Percentiles rank a stretch among this genome's conserved stretches.
phyloP scores from a whole-genome alignment of 1,139 yeast species.

The Candida tropicalis region DNA sequence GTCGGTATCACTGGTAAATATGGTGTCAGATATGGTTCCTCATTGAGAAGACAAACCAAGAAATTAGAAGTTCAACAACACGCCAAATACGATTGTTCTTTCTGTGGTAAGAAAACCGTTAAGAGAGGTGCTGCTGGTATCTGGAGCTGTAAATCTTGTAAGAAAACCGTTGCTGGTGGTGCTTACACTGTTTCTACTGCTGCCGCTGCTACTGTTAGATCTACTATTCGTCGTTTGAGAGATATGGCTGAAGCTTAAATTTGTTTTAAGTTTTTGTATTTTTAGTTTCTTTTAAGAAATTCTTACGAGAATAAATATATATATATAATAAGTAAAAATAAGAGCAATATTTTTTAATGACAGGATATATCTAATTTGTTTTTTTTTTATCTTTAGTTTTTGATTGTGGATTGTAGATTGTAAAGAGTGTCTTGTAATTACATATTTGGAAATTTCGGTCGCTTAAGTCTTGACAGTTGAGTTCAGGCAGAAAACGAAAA shows the following conservation, averaged over 20 bases:
- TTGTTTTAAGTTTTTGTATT: slow-evolving; percentile 15
- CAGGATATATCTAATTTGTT: not conserved
- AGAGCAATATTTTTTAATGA: slow-evolving; percentile 4
- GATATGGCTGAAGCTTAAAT: slow-evolving; percentile 97
- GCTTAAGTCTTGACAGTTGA: too few species aligned
- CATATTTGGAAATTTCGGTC: too few species aligned
- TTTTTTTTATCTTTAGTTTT: not conserved
- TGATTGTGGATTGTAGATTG: not conserved
- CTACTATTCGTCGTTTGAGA: slow-evolving; percentile 99
- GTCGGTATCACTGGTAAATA: slow-evolving; percentile 99
- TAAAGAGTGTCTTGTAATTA: not conserved
- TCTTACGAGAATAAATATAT: not conserved
- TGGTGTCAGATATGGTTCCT: slow-evolving; percentile 99
- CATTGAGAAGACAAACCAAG: slow-evolving; percentile 99
- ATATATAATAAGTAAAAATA: slow-evolving; percentile 2
- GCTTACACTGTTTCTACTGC: slow-evolving; percentile 99
- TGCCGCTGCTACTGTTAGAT: slow-evolving; percentile 99
- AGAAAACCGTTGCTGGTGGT: slow-evolving; percentile 99
- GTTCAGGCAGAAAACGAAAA: too few species aligned
- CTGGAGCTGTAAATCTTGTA: slow-evolving; percentile 97
- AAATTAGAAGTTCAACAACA: slow-evolving; percentile 99
- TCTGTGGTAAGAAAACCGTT: slow-evolving; percentile 99
- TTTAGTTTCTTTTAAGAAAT: slow-evolving; percentile 12
- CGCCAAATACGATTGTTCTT: slow-evolving; percentile 98
- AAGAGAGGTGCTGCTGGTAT: slow-evolving; percentile 98